Percentiles rank a stretch among this genome's conserved stretches.
Conservation (phyloP, 257 asterid species). For the Osmanthus fragrans region DNA sequence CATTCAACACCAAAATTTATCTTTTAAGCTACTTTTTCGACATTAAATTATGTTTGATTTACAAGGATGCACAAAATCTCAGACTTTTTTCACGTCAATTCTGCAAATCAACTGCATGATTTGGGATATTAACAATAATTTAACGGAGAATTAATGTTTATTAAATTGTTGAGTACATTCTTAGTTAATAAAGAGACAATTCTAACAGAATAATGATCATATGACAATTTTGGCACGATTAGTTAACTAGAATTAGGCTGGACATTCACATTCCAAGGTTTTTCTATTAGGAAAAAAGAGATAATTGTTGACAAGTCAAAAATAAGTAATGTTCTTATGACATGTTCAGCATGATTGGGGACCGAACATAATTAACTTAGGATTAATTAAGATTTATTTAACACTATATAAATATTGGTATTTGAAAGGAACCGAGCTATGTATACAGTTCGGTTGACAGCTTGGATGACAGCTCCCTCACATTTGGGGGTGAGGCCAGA, state of each 20-base stretch:
- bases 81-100: slow-evolving; percentile 8
- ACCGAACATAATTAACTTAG: neutral
- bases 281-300: neutral
- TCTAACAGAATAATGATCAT: too few relatives aligned
- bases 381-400: neutral
- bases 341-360: neutral
- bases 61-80: neutral
- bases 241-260: too few relatives aligned
- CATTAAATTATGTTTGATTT: slow-evolving; percentile 8
- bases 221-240: too few relatives aligned
- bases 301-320: neutral
- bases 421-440: too few relatives aligned
- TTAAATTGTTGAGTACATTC: slow-evolving; percentile 6
- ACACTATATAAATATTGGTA: too few relatives aligned
- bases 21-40: neutral
- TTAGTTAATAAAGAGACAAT: too few relatives aligned
- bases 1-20: neutral
- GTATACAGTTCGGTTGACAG: too few relatives aligned
- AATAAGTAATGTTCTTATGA: neutral
- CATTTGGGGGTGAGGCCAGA: too few relatives aligned
- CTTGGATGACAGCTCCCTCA: too few relatives aligned
- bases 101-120: slow-evolving; percentile 20
- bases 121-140: neutral
- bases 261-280: too few relatives aligned
- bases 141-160: neutral